Evolutionary conservation across 2,329 filamentous ascomycete species (phyloP).

Genomic region (Diplodia corticola): DNA sequence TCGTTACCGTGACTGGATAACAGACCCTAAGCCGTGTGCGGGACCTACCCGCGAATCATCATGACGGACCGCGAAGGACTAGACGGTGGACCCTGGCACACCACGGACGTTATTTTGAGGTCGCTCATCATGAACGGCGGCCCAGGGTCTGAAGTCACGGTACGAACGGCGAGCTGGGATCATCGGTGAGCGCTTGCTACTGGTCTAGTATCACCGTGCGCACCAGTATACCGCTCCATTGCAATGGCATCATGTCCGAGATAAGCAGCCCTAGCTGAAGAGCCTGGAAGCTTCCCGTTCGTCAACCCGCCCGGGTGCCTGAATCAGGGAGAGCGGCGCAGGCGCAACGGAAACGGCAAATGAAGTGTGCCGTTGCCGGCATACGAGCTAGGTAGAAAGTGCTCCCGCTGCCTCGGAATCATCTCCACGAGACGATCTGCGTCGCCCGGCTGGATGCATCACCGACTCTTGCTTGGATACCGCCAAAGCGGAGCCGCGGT

Average conservation of each 20-base stretch:
- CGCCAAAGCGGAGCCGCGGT: neutral
- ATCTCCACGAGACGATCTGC: conserved; percentile 2
- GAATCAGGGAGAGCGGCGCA: conserved; percentile 9
- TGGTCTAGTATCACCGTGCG: neutral
- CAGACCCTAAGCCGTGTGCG: neutral
- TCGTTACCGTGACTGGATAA: neutral
- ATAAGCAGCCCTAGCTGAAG: conserved; percentile 2
- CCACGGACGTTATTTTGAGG: neutral
- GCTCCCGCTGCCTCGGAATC: neutral
- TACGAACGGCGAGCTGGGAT: conserved; percentile 2
- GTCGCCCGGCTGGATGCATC: neutral
- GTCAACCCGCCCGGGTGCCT: neutral
- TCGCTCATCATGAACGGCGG: conserved; percentile 1
- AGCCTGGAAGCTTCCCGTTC: neutral
- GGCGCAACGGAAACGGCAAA: neutral
- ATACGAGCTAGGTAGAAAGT: neutral
- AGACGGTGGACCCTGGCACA: conserved; percentile 7
- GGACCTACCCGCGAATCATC: neutral
- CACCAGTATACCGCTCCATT: neutral
- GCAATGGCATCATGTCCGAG: conserved; percentile 6
- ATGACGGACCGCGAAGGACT: neutral
- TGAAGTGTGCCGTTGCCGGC: neutral
- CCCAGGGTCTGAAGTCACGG: conserved; percentile 8
- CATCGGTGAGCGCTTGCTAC: neutral
- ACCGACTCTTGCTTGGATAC: conserved; percentile 1